phyloP scores from a whole-genome alignment of 192 early-diverging fungal species.

The Pilaira anomala region DNA sequence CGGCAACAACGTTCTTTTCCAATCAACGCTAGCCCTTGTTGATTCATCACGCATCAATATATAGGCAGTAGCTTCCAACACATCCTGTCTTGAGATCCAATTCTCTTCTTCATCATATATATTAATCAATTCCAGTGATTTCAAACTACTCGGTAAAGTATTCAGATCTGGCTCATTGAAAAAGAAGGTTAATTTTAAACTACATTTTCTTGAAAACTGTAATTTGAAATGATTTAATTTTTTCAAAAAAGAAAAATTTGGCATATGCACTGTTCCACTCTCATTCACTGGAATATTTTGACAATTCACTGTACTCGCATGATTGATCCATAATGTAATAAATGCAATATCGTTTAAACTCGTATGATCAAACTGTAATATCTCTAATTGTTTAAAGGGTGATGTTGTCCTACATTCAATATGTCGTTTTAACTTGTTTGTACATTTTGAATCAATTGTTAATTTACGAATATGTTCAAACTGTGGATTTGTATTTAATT shows the following conservation, averaged over 20 bases:
- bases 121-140: neutral
- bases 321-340: neutral
- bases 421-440: neutral
- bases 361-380: neutral
- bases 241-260: neutral
- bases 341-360: neutral
- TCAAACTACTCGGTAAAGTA: neutral
- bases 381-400: neutral
- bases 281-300: neutral
- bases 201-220: neutral
- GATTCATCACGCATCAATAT: no score
- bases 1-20: no score
- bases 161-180: neutral
- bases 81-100: neutral
- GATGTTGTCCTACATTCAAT: neutral
- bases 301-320: neutral
- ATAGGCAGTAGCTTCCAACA: neutral
- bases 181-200: neutral
- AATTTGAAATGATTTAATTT: neutral
- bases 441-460: neutral
- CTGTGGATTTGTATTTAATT: neutral
- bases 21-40: no score
- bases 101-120: conserved; percentile 6
- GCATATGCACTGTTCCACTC: neutral
- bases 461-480: neutral